Base-by-base conservation (phyloP, 768 basidiomycete genomes). In the Serpula lacrymans region DNA sequence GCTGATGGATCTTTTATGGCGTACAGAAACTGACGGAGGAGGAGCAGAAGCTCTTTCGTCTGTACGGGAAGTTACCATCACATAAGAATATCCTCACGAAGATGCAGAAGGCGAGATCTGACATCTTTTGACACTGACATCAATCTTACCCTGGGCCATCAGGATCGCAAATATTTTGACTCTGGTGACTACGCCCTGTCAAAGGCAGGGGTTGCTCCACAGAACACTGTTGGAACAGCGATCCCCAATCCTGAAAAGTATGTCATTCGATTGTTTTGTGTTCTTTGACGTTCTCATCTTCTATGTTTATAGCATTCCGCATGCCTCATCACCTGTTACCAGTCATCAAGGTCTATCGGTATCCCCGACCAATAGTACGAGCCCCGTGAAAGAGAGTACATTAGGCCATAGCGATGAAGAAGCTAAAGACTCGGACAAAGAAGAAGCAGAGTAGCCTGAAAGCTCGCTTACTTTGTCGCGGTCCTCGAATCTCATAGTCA, bases 131-230 rank as follows among this genome's bases (percentile, higher is more conserved):
- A 26, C 41, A 27, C 46, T 30, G 31, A 44, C 37, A 20, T 27
- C 35, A 50, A 26, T 40, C 42, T 48, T 47, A 16, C 47, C 37
- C 55, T 42, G n/a, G n/a, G n/a, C 33, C 17, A 38, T 26, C 52
- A 97, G 94, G 95, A 99, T 59, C 88, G 96, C 56, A 98, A 98
- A 67, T 99, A 92, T 70, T 99, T 99, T 63, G 96, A 98, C 68
- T 98, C 95, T 41, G 96, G 96, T 43, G 96, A 99, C 63, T 98
- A 98, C 58, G 94, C 94, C 22, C 73, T 99, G 50, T 92, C 91
- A 37, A 97, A 98, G 64, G 96, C 96, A 3, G 88, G 96, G 20
- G 83, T 86, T 34, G 75, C 84, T n/a, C 84, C 89, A 34, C 88
- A 90, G 62, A 88, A 75, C 48, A 75, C 80, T 3, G 91, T 97